phyloP scores from a whole-genome alignment of 345 rosid genomes.

The Cardamine resedifolia region DNA sequence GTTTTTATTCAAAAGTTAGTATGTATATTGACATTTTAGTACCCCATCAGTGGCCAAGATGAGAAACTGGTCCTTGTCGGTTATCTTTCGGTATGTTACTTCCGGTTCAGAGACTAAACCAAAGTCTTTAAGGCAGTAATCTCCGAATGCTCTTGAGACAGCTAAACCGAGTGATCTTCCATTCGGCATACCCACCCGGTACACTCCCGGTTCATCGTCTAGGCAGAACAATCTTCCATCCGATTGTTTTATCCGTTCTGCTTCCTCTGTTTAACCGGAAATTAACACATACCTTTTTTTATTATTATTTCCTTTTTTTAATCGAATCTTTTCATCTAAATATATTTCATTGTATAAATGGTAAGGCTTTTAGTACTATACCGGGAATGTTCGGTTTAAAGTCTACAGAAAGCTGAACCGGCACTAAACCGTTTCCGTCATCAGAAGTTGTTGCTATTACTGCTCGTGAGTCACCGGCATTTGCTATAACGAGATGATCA shows the following conservation, averaged over 20 bases:
- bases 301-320: not conserved
- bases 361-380: constrained; percentile 22
- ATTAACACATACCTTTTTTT: not conserved
- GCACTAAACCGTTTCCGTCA: constrained; percentile 54
- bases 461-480: constrained; percentile 85
- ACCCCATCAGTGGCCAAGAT: constrained; percentile 90
- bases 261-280: constrained; percentile 64
- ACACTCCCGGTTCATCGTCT: constrained; percentile 77
- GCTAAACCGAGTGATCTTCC: constrained; percentile 69
- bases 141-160: constrained; percentile 82
- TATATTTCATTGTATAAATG: not conserved
- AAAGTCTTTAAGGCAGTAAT: constrained; percentile 76
- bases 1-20: not conserved
- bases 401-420: constrained; percentile 81
- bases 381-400: constrained; percentile 87
- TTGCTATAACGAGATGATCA: constrained; percentile 64
- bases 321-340: not conserved
- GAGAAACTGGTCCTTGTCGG: constrained; percentile 65
- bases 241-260: constrained; percentile 64
- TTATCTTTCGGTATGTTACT: constrained; percentile 55
- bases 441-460: constrained; percentile 62
- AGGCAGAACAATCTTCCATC: constrained; percentile 65
- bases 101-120: constrained; percentile 82
- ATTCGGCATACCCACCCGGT: constrained; percentile 75
- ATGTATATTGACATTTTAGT: constrained; percentile 12